Conservation (phyloP, 202 grass and related monocot species). For the Saccharum hybrid region DNA sequence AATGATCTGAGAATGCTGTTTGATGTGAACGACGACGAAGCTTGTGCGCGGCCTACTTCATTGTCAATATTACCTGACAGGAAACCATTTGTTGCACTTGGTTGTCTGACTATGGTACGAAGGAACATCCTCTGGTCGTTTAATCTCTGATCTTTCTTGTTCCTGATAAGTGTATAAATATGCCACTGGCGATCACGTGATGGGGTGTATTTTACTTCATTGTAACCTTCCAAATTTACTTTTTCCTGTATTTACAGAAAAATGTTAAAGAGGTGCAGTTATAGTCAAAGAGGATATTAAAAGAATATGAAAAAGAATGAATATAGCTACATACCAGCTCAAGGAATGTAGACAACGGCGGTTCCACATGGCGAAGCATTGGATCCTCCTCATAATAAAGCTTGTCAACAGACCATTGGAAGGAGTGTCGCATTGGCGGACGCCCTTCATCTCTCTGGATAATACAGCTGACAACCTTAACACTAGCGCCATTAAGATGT, state of each 20-base stretch:
- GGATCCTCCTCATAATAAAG: conserved; percentile 94
- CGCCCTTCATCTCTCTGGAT: conserved; percentile 99
- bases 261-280: conserved; percentile 29
- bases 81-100: conserved; percentile 62
- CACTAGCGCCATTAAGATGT: conserved; percentile 70
- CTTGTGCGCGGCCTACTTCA: conserved; percentile 60
- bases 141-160: conserved; percentile 63
- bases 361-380: conserved; percentile 92
- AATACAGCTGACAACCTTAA: conserved; percentile 90
- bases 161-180: conserved; percentile 79
- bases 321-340: conserved; percentile 73
- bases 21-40: conserved; percentile 80
- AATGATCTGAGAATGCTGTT: conserved; percentile 90
- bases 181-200: conserved; percentile 98
- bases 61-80: conserved; percentile 60
- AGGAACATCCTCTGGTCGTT: conserved; percentile 91
- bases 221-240: conserved; percentile 84
- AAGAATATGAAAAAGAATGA: conserved; percentile 12
- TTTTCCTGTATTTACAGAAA: conserved; percentile 68
- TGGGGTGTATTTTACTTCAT: conserved; percentile 83
- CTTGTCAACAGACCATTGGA: conserved; percentile 85
- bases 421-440: conserved; percentile 94
- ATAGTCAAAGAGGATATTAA: conserved; percentile 38
- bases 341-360: conserved; percentile 93
- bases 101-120: conserved; percentile 87